Percentiles rank a stretch among this genome's conserved stretches.
Evolutionary conservation across 805 yeast genomes (phyloP).

Genomic region (Phaffomyces antillensis): DNA sequence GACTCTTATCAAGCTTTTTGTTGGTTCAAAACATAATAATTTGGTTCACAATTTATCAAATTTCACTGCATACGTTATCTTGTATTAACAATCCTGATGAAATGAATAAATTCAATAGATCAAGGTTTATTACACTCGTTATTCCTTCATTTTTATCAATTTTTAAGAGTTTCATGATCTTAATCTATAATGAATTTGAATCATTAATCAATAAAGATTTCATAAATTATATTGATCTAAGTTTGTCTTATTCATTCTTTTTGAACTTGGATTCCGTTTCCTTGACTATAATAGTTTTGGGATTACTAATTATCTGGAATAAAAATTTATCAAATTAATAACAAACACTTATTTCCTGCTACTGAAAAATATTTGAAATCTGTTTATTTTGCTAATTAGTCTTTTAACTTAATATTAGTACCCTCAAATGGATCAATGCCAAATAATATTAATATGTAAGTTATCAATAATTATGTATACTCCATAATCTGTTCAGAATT

Average conservation of each 20-base stretch:
- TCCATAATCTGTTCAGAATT: no score
- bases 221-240: not conserved
- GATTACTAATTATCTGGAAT: no score
- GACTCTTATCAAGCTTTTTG: not conserved
- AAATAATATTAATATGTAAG: no score
- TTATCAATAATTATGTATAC: no score
- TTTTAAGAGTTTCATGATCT: not conserved
- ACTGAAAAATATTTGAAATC: no score
- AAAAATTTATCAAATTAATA: no score
- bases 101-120: not conserved
- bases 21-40: not conserved
- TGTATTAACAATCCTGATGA: not conserved
- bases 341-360: no score
- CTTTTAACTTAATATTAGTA: no score
- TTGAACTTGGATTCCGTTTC: no score
- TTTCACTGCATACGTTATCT: not conserved
- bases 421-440: no score
- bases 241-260: not conserved
- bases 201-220: not conserved
- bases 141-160: not conserved
- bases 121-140: not conserved
- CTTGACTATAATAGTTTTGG: no score
- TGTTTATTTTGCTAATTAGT: no score
- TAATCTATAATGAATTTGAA: not conserved
- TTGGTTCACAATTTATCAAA: slow-evolving; percentile 1